phyloP scores from a whole-genome alignment of 495 filamentous ascomycete species.

The Aspergillus sclerotiicarbonarius region DNA sequence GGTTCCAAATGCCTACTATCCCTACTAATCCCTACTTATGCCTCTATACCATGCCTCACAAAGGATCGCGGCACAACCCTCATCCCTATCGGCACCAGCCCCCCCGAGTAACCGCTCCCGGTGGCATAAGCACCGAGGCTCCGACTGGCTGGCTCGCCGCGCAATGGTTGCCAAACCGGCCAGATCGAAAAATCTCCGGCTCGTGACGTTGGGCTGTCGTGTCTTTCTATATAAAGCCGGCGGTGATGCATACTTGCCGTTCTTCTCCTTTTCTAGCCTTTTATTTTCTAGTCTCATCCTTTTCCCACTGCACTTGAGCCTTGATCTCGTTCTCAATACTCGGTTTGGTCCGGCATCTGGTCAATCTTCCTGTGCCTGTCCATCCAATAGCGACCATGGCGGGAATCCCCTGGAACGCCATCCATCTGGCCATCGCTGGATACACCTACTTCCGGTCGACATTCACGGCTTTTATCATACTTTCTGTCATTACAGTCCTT shows the following conservation, averaged over 20 bases:
- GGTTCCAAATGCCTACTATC: no score
- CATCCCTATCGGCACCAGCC: no score
- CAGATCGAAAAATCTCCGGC: not conserved
- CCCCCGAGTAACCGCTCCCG: no score
- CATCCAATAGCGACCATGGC: conserved; percentile 11
- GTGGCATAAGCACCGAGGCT: no score
- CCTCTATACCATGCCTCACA: no score
- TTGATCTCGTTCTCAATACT: not conserved
- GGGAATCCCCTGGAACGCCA: conserved; percentile 12
- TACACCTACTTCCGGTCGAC: conserved; percentile 33
- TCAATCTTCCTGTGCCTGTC: not conserved
- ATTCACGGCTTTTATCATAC: conserved; percentile 19
- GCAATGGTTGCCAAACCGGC: no score
- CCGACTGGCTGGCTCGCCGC: no score
- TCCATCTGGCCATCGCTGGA: conserved; percentile 29
- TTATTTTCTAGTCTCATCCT: not conserved
- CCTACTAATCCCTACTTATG: no score
- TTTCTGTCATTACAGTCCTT: conserved; percentile 23
- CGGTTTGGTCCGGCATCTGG: not conserved
- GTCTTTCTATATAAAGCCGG: not conserved
- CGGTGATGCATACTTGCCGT: not conserved
- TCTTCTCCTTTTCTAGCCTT: not conserved
- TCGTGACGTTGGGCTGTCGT: not conserved
- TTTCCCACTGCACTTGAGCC: not conserved
- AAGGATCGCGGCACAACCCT: no score